A percentile compares a stretch with the other conserved stretches of the same genome.
phyloP scores from a whole-genome alignment of 2,329 filamentous ascomycete genomes.

The Sporothrix schenckii region DNA sequence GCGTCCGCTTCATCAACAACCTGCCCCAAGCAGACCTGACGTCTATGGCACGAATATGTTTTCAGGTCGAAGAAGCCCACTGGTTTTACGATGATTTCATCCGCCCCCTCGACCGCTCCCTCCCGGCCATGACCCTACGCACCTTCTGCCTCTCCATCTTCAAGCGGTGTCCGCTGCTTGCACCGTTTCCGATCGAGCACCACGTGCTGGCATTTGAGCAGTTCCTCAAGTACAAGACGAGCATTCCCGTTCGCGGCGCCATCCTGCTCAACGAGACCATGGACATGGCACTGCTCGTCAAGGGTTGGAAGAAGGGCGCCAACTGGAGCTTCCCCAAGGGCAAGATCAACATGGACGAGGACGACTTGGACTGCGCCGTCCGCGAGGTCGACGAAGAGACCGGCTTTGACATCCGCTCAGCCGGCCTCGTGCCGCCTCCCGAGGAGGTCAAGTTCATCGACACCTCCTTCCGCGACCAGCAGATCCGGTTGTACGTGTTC shows the following conservation, averaged over 20 bases:
- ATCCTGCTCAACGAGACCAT: constrained; percentile 93
- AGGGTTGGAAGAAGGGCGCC: constrained; percentile 95
- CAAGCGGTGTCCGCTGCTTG: constrained; percentile 87
- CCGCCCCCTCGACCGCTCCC: constrained; percentile 78
- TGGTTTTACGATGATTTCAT: constrained; percentile 99
- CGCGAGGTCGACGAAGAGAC: constrained; percentile 97
- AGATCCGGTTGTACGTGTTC: constrained; percentile 91
- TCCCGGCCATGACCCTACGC: constrained; percentile 83
- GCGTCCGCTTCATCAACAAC: constrained; percentile 97
- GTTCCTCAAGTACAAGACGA: constrained; percentile 91
- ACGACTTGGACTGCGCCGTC: constrained; percentile 89
- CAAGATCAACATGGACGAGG: constrained; percentile 97
- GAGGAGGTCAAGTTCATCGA: constrained; percentile 81
- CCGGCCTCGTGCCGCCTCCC: constrained; percentile 74
- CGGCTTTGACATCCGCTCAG: constrained; percentile 76
- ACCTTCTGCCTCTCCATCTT: constrained; percentile 90
- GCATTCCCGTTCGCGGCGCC: constrained; percentile 89
- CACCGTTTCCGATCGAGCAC: constrained; percentile 74
- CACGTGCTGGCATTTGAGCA: constrained; percentile 84
- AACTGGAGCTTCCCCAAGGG: constrained; percentile 96
- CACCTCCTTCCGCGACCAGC: constrained; percentile 87
- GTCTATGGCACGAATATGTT: constrained; percentile 91
- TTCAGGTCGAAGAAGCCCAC: constrained; percentile 98
- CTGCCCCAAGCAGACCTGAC: constrained; percentile 87
- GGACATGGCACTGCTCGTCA: constrained; percentile 90